Evolutionary conservation across 106 monocot species (phyloP).

Genomic region (Allium fistulosum): DNA sequence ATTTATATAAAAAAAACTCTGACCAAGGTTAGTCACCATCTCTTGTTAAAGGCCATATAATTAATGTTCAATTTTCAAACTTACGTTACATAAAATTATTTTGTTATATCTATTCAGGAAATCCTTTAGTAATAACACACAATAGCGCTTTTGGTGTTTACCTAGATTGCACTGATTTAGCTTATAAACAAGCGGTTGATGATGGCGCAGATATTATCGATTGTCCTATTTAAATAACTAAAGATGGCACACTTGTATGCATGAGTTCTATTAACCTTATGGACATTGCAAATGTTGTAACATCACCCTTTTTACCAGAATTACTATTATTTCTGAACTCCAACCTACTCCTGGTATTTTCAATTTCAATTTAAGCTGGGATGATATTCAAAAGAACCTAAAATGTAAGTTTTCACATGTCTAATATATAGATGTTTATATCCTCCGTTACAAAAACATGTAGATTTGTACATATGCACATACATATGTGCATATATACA

Average conservation of each 20-base stretch:
- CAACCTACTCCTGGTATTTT: conserved; percentile 44
- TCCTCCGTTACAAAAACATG: background rate
- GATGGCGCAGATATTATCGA: conserved; percentile 72
- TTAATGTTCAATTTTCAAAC: background rate
- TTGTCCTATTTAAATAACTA: conserved; percentile 56
- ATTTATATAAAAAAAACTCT: too few relatives aligned
- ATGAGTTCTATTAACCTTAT: conserved; percentile 37
- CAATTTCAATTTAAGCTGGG: conserved; percentile 61
- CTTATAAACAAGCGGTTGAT: conserved; percentile 47
- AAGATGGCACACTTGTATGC: conserved; percentile 54
- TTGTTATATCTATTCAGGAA: conserved; percentile 10
- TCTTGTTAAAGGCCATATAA: too few relatives aligned
- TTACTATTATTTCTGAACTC: conserved; percentile 32
- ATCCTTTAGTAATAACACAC: conserved; percentile 45
- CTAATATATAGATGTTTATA: too few relatives aligned
- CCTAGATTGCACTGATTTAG: conserved; percentile 50
- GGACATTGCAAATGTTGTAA: conserved; percentile 22
- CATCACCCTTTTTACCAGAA: conserved; percentile 20
- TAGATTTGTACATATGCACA: background rate
- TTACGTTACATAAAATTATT: background rate
- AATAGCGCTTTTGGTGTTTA: conserved; percentile 62
- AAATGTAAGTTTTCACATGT: conserved; percentile 35
- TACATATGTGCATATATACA: background rate
- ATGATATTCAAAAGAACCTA: conserved; percentile 36
- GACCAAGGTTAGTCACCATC: too few relatives aligned